phyloP scores from a whole-genome alignment of 23 red algal genomes.

The Chondrus crispus region DNA sequence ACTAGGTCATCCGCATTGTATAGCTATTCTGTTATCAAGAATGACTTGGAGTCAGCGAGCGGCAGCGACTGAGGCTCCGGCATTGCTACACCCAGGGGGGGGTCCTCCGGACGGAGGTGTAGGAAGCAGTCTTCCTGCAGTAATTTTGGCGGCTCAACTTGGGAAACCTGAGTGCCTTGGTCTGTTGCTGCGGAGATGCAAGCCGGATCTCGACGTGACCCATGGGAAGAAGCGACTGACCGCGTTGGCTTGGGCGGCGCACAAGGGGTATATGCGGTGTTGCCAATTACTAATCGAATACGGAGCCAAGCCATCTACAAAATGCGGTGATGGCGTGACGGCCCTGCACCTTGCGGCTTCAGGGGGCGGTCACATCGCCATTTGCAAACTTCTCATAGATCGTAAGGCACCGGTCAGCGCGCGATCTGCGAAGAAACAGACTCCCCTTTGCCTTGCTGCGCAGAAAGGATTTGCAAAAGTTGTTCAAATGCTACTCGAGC shows the following conservation, averaged over 20 bases:
- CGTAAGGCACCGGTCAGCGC: conserved; percentile 64
- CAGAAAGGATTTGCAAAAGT: conserved; percentile 64
- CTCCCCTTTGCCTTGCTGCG: conserved; percentile 81
- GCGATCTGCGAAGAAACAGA: conserved; percentile 67
- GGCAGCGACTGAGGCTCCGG: conserved; percentile 84
- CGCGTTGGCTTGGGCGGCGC: conserved; percentile 81
- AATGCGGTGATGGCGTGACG: conserved; percentile 79
- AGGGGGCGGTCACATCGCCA: conserved; percentile 10
- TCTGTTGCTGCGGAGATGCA: conserved; percentile 58
- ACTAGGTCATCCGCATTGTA: conserved; percentile 79
- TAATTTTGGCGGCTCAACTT: conserved; percentile 82
- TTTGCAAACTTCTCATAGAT: conserved; percentile 61
- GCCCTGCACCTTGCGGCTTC: conserved; percentile 95
- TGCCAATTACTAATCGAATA: conserved; percentile 72
- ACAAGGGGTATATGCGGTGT: conserved; percentile 78
- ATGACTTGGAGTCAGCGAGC: conserved; percentile 87
- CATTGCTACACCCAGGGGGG: conserved; percentile 48
- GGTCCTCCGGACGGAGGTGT: conserved; percentile 42
- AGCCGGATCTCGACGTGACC: conserved; percentile 67
- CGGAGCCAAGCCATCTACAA: conserved; percentile 52
- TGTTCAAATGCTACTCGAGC: conserved; percentile 66
- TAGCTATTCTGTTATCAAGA: conserved; percentile 64
- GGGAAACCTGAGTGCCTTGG: conserved; percentile 76
- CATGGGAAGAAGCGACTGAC: conserved; percentile 75
- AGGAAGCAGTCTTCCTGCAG: conserved; percentile 57